phyloP scores from a whole-genome alignment of 768 basidiomycete species.

The Antrodiella citrinella region DNA sequence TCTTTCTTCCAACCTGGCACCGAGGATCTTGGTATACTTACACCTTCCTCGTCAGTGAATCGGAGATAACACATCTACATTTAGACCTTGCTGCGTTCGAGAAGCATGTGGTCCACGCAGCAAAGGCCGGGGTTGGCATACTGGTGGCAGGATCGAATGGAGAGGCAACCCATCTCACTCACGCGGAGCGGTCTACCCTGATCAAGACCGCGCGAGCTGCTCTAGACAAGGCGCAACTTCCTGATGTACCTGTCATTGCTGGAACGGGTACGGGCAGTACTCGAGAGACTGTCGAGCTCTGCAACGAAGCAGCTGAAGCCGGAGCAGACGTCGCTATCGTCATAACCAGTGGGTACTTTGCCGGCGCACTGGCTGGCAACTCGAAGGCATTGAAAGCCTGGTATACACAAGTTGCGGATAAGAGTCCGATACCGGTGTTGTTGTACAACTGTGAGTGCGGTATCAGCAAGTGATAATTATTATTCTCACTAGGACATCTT shows the following conservation, averaged over 20 bases:
- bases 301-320: constrained; percentile 68
- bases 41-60: constrained; percentile 31
- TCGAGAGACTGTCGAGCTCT: constrained; percentile 69
- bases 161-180: constrained; percentile 39
- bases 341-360: constrained; percentile 83
- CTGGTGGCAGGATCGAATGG: constrained; percentile 35
- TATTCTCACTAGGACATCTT: constrained; percentile 6
- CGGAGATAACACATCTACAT: background rate
- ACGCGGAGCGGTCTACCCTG: constrained; percentile 25
- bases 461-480: constrained; percentile 1
- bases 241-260: constrained; percentile 58
- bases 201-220: constrained; percentile 43
- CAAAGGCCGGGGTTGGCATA: constrained; percentile 32
- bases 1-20: constrained; percentile 71
- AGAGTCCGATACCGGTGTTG: constrained; percentile 80
- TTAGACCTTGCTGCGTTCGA: constrained; percentile 33
- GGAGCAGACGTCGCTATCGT: constrained; percentile 87
- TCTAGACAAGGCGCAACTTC: constrained; percentile 58
- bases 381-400: constrained; percentile 68
- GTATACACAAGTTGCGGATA: constrained; percentile 68
- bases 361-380: constrained; percentile 58
- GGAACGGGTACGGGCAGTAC: constrained; percentile 84
- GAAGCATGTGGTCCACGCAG: constrained; percentile 32
- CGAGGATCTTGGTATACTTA: constrained; percentile 74
- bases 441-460: constrained; percentile 76